Conservation (phyloP, 176 grass and related monocot genomes). For the bread wheat (Triticum aestivum) region IWGSC_CS_RefSeq_v2.1 NC_057808.1:68860829-68861328, state of each 20-base stretch:
- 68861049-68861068: no score
- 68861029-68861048: no score
- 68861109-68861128: no score
- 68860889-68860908: conserved; percentile 29
- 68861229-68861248: neutral
- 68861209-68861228: neutral
- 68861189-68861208: neutral
- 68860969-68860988: neutral
- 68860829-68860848: neutral
- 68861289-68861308: no score
- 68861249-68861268: no score
- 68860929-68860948: neutral
- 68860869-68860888: conserved; percentile 4
- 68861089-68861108: no score
- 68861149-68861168: neutral
- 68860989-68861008: neutral
- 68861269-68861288: no score
- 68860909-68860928: neutral
- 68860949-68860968: neutral
- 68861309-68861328: no score
- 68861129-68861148: neutral
- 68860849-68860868: neutral
- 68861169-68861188: neutral
- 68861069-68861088: no score
- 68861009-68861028: neutral